Conservation (phyloP, 2,329 filamentous ascomycete genomes). For the Ophiosphaerella narmari region DNA sequence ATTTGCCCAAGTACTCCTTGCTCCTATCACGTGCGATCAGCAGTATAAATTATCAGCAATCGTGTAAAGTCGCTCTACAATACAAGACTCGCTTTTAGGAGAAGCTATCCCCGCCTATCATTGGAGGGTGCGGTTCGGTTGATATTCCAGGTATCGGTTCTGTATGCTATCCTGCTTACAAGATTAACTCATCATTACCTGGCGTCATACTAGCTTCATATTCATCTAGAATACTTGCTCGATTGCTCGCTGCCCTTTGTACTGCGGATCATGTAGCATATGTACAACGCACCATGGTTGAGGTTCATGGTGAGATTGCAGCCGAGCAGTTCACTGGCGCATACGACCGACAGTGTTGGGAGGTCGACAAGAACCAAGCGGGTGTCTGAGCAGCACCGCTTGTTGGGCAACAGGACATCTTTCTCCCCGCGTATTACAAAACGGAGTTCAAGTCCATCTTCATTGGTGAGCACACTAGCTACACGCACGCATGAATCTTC, state of each 20-base stretch:
- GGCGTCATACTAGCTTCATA: conserved; percentile 68
- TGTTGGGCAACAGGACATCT: conserved; percentile 70
- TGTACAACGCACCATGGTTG: conserved; percentile 67
- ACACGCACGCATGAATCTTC: conserved; percentile 73
- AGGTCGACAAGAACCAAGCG: conserved; percentile 63
- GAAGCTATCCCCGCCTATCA: conserved; percentile 60
- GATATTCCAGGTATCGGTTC: conserved; percentile 66
- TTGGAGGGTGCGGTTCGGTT: conserved; percentile 65
- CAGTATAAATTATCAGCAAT: conserved; percentile 55
- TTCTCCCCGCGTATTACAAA: conserved; percentile 73
- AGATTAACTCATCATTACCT: conserved; percentile 66
- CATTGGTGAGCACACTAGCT: conserved; percentile 68
- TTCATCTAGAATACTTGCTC: conserved; percentile 52
- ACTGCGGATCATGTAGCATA: conserved; percentile 67
- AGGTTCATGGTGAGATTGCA: conserved; percentile 67
- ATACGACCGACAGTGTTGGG: conserved; percentile 70
- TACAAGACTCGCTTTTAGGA: conserved; percentile 69
- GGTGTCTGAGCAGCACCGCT: conserved; percentile 66
- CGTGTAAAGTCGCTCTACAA: conserved; percentile 67
- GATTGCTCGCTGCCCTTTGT: conserved; percentile 54
- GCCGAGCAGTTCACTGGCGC: conserved; percentile 67
- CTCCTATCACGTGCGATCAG: conserved; percentile 55
- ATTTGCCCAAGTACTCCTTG: conserved; percentile 60
- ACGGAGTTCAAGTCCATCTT: conserved; percentile 73
- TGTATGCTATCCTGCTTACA: conserved; percentile 70